Base-by-base conservation (phyloP, 768 basidiomycete species). In the Lyophyllum shimeji region DNA sequence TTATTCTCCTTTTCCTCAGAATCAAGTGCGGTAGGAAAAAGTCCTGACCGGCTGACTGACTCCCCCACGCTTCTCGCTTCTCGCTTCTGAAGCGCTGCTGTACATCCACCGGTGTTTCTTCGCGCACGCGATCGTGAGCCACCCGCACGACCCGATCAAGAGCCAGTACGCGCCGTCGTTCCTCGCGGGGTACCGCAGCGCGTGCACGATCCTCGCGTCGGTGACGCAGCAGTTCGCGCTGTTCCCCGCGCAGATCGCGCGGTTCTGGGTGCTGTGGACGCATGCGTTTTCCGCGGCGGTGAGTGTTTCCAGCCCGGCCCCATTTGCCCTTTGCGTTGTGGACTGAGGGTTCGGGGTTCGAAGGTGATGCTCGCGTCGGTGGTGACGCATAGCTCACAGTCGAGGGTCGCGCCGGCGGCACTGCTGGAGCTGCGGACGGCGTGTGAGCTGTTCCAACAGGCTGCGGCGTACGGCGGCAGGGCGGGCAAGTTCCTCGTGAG, bases 71-170 rank as follows among this genome's bases (percentile, higher is more conserved):
- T 39, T 50, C 24, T 17, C 21, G 29, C 53, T 31, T 20, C 40
- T 23, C 24, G 21, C 20, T 17, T 37, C 34, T 37, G 6, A 33
- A 89, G 87, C 85, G n/a, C 74, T 89, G 29, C 70, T 89, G 8
- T 88, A 88, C 64, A 80, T 89, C 48, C 87, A 89, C 65, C 85
- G 89, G 15, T 84, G 85, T 61, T 90, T 87, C 74, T 89, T 90
- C 60, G 85, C 87, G 3, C 84, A 88, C 64, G 89, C 87, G 2
- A 77, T 90, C 33, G 76, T 78, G 21, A 86, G 81, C 49, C 80
- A 81, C 55, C 82, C 89, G 4, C 68, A 70, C 5, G 83, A 90
- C 67, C 89, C 89, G 21, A 81, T 90, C 68, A 82, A 80, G 67
- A 86, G 83, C 60, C 81, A 75, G 53, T 88, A 83, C 60, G 84